These are phyloP conservation scores for Pilobolus umbonatus DNA, from an alignment of 192 early-diverging fungal species.

Conservation along the genomic window DNA sequence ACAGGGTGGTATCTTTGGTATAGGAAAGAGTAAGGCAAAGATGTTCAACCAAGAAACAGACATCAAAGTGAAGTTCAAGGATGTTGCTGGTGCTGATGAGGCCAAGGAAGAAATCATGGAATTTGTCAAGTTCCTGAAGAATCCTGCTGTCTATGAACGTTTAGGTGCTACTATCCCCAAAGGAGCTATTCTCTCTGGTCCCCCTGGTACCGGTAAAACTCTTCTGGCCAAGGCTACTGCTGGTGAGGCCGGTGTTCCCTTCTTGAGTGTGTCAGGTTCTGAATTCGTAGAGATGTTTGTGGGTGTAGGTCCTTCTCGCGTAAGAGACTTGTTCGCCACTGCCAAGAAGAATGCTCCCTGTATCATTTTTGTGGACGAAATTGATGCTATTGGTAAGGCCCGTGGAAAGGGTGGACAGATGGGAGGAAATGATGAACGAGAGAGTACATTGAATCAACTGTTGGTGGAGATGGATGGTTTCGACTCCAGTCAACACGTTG, in stretches of 20 bases:
- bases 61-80: slow-evolving; percentile 96
- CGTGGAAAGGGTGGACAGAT: slow-evolving; percentile 79
- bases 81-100: slow-evolving; percentile 98
- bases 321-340: slow-evolving; percentile 93
- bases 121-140: slow-evolving; percentile 99
- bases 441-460: slow-evolving; percentile 95
- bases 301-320: slow-evolving; percentile 90
- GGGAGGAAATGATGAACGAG: slow-evolving; percentile 98
- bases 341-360: slow-evolving; percentile 97
- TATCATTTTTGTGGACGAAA: slow-evolving; percentile 99
- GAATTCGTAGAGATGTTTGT: slow-evolving; percentile 99
- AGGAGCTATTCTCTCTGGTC: slow-evolving; percentile 91
- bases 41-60: slow-evolving; percentile 97
- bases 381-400: slow-evolving; percentile 99
- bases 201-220: slow-evolving; percentile 98
- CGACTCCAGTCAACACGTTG: slow-evolving; percentile 79
- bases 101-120: slow-evolving; percentile 99
- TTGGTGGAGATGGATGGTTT: slow-evolving; percentile 99
- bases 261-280: slow-evolving; percentile 96
- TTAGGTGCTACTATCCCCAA: slow-evolving; percentile 98
- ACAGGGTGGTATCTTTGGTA: slow-evolving; percentile 87
- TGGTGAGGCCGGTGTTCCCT: slow-evolving; percentile 97
- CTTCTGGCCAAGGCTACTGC: slow-evolving; percentile 98
- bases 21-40: slow-evolving; percentile 93
- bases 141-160: slow-evolving; percentile 85